A percentile compares a stretch with the other conserved stretches of the same genome.
phyloP scores from a whole-genome alignment of 176 grass and related monocot genomes.

The sorghum (Sorghum bicolor) region DNA sequence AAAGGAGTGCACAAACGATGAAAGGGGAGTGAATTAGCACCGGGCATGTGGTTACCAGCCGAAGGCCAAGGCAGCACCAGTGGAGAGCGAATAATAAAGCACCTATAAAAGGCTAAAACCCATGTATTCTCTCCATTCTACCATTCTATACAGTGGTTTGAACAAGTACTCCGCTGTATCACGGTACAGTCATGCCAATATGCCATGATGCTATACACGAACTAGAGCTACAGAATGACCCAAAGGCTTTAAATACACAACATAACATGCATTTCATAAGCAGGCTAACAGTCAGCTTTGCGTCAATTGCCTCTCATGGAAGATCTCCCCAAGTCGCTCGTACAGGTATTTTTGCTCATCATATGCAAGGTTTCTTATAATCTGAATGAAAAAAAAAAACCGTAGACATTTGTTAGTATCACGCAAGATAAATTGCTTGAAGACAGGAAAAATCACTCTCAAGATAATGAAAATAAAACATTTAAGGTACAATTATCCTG shows the following conservation, averaged over 20 bases:
- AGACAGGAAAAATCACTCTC: not conserved
- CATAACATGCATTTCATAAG: conserved; percentile 21
- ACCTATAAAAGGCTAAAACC: conserved; percentile 23
- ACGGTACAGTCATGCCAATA: not conserved
- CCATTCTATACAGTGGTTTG: conserved; percentile 41
- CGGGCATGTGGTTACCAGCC: not conserved
- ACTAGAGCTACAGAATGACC: conserved; percentile 31
- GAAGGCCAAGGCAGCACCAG: conserved; percentile 18
- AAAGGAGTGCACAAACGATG: not conserved
- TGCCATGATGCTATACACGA: conserved; percentile 34
- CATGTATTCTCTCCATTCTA: conserved; percentile 32
- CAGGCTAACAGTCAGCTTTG: conserved; percentile 42
- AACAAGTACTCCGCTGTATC: conserved; percentile 19
- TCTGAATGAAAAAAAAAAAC: conserved; percentile 34
- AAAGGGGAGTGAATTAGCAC: not conserved
- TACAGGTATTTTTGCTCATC: conserved; percentile 89
- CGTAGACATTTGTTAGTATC: conserved; percentile 7
- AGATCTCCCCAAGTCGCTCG: conserved; percentile 64
- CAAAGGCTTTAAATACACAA: conserved; percentile 1
- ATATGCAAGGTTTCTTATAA: conserved; percentile 72
- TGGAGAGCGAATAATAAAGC: conserved; percentile 34
- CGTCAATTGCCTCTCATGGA: conserved; percentile 42
- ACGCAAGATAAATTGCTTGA: not conserved
- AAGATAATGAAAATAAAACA: not conserved
- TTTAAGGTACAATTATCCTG: not conserved